These are phyloP conservation scores for Phascolomyces articulosus DNA, from an alignment of 371 early-diverging fungal genomes.

Conservation along the genomic window DNA sequence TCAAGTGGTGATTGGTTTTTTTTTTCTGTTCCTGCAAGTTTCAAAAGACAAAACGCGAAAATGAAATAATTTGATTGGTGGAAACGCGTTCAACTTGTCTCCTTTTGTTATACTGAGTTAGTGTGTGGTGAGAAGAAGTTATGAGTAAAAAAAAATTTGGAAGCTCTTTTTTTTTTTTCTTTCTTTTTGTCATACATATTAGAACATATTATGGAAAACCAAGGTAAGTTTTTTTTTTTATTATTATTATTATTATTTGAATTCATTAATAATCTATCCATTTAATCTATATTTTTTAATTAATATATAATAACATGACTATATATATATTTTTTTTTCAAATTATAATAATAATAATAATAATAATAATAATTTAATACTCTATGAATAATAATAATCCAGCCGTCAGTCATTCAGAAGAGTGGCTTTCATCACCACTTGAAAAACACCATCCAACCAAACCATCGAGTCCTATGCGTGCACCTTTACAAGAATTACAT, in stretches of 20 bases:
- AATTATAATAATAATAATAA: background rate
- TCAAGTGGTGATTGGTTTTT: too few species aligned
- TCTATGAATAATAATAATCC: background rate
- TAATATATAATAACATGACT: too few species aligned
- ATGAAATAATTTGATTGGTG: background rate
- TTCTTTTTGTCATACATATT: background rate
- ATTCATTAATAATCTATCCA: background rate
- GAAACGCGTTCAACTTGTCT: too few species aligned
- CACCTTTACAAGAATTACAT: slow-evolving; percentile 10
- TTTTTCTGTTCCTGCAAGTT: background rate
- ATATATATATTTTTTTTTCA: too few species aligned
- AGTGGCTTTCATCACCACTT: background rate
- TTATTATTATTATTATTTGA: too few species aligned
- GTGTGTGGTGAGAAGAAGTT: background rate
- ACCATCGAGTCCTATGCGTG: background rate
- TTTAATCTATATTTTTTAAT: background rate
- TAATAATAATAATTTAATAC: background rate
- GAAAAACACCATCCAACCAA: background rate
- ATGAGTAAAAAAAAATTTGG: background rate
- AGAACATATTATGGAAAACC: background rate
- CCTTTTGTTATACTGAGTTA: background rate
- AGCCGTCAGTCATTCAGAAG: background rate
- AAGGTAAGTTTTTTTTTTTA: background rate
- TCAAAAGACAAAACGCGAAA: background rate
- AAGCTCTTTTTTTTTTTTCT: background rate